Evolutionary conservation across 2,329 filamentous ascomycete genomes (phyloP).

Genomic region (Colletotrichum cuscutae): DNA sequence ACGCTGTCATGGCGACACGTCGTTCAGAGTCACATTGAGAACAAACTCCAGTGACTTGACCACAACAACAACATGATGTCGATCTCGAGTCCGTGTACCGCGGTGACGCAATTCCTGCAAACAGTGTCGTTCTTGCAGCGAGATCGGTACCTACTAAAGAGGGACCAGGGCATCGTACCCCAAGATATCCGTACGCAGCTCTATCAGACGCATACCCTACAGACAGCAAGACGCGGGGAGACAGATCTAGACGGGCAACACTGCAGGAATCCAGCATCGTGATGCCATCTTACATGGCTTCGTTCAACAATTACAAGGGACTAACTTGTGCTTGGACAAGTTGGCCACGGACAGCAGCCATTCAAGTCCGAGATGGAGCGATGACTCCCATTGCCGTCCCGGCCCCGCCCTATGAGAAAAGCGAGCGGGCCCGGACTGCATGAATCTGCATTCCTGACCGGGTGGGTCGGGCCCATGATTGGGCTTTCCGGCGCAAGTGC

Average conservation of each 20-base stretch:
- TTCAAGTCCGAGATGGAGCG: constrained; percentile 7
- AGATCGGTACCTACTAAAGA: not conserved
- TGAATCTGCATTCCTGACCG: constrained; percentile 39
- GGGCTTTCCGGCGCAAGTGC: constrained; percentile 33
- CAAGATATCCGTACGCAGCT: not conserved
- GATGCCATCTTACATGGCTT: constrained; percentile 33
- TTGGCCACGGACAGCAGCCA: not conserved
- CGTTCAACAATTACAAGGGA: not conserved
- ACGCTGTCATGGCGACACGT: constrained; percentile 1
- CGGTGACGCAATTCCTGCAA: not conserved
- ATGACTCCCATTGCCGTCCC: constrained; percentile 40
- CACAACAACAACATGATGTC: not conserved
- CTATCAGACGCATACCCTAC: not conserved
- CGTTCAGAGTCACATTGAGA: not conserved
- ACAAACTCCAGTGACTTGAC: not conserved
- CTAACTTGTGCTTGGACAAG: not conserved
- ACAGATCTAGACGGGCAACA: constrained; percentile 2
- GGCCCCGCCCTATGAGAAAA: constrained; percentile 39
- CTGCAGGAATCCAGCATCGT: constrained; percentile 22
- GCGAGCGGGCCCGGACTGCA: constrained; percentile 38
- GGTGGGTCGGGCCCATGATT: constrained; percentile 39
- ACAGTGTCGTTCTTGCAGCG: not conserved
- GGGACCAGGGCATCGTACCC: not conserved
- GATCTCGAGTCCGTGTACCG: not conserved
- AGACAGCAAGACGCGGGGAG: not conserved